Base-by-base conservation (phyloP, 768 basidiomycete species). In the Postia placenta region DNA sequence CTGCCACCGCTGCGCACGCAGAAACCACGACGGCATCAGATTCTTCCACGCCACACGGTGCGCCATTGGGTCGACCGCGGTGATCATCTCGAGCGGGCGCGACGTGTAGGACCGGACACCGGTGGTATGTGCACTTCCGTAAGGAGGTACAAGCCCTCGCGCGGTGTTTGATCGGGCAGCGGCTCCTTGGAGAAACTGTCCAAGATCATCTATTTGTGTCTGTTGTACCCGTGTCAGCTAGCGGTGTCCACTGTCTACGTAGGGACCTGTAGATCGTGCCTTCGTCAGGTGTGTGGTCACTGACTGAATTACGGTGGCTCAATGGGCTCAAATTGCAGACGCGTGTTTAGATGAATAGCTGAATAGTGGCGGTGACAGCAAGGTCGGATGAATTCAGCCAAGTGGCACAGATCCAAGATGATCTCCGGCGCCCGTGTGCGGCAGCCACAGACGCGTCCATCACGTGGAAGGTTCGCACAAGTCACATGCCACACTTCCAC, bases 51-150 rank as follows among this genome's bases (percentile, higher is more conserved):
- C 74, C 26, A 78, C 73, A 26, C 78, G 76, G 59, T 74, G 72
- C 43, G 75, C 72, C 24, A 73, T 75, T 25, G 69, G 60, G 55
- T 87, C 83, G 22, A 85, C 25, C 3, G 61, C 52, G 1, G 77
- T 74, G 42, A 86, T 75, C 1, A 64, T 26, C n/a, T n/a, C n/a
- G n/a, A n/a, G n/a, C n/a, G n/a, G n/a, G n/a, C n/a, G 70, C 15
- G 67, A 55, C 24, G 65, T 69, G 37, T 68, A 64, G 26, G 69
- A 23, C 75, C 67, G 36, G 67, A 70, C 56, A 75, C 77, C 1
- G 83, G 81, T 0, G 82, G 83, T 27, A 86, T 74, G 59, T 85
- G 74, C 37, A 79, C 79, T 11, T 72, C 70, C 40, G 85, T 74
- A 47, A 66, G n/a, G n/a, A n/a, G n/a, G n/a, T n/a, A 67, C 35